Evolutionary conservation across 2,329 filamentous ascomycete genomes (phyloP), one percentile per base, ranked within the genome.

Genomic region (Hymenoscyphus infarciens): DNA sequence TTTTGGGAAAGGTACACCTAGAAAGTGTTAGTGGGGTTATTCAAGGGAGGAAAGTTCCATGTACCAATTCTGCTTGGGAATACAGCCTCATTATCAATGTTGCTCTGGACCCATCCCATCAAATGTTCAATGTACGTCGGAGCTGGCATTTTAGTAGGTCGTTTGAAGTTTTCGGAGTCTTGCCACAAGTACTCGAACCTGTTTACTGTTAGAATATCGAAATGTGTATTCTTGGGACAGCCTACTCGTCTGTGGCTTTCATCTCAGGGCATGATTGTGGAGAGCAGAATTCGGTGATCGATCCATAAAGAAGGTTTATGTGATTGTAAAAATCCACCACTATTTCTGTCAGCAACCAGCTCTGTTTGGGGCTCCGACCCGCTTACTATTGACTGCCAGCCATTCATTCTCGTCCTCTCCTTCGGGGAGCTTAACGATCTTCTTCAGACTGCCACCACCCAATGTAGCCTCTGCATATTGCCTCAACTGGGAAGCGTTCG

Each of bases 281-380:
- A 29, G 95, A 98, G 82, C 95, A 99, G 79, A 99, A 99, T 75
- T 99, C 95, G 64, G 95, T 99, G 75, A 99, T 99, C 69, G 95
- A 95, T 64, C 96, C 96, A 76, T 99, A 99, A 64, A 99, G 88
- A 39, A 99, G 85, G 79, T 99, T 99, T 82, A 99, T 96, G 79
- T 99, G 95, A 81, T 99, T 99, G 86, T 99, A 99, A 79, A 99
- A 99, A 79, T 99, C 95, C 80, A 99, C 95, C 81, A 99, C 93
- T 97, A 70, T 58, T n/a, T 19, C n/a, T 16, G 65, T 78, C 59
- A 78, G 75, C 42, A 29, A n/a, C 27, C 31, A 5, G 5, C 15
- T 38, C 10, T 54, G 25, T n/a, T 35, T 1, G 11, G 16, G 13
- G 15, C 27, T 8, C 11, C 7, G 13, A 16, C 22, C 29, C 15